Percentiles rank a stretch among this genome's conserved stretches.
These are phyloP conservation scores for Oryza officinalis DNA, from an alignment of 176 grass and related monocot species.

Conservation along the genomic window DNA sequence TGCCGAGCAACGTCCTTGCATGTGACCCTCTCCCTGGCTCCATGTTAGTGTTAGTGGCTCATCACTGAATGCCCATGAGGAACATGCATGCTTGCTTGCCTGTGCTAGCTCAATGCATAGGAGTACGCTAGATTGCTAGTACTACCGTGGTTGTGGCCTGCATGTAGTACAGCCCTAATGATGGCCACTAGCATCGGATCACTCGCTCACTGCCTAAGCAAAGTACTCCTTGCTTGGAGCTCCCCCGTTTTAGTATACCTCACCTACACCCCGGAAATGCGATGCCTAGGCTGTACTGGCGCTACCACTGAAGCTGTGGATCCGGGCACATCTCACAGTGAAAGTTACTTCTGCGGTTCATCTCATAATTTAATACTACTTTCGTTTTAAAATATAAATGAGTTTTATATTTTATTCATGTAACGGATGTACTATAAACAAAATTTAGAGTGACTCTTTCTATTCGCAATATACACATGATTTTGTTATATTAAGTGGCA, in stretches of 20 bases:
- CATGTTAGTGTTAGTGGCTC: constrained; percentile 21
- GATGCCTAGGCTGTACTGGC: background rate
- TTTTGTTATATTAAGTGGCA: no score
- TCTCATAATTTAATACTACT: no score
- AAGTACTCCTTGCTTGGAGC: background rate
- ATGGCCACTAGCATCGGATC: constrained; percentile 56
- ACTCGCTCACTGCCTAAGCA: constrained; percentile 35
- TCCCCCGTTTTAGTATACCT: background rate
- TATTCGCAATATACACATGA: no score
- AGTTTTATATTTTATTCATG: no score
- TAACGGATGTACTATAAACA: no score
- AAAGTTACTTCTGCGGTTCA: background rate
- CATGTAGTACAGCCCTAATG: constrained; percentile 20
- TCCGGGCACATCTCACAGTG: background rate
- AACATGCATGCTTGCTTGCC: constrained; percentile 28
- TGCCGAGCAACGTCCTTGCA: constrained; percentile 37
- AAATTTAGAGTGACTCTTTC: no score
- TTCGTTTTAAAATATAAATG: no score
- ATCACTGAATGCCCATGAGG: constrained; percentile 20
- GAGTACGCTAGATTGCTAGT: background rate
- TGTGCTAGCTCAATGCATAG: background rate
- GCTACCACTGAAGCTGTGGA: background rate
- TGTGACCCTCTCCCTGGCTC: constrained; percentile 26
- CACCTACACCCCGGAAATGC: background rate
- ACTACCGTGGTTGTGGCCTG: background rate